Conservation (phyloP, 768 basidiomycete species). For the Mycena indigotica region DNA sequence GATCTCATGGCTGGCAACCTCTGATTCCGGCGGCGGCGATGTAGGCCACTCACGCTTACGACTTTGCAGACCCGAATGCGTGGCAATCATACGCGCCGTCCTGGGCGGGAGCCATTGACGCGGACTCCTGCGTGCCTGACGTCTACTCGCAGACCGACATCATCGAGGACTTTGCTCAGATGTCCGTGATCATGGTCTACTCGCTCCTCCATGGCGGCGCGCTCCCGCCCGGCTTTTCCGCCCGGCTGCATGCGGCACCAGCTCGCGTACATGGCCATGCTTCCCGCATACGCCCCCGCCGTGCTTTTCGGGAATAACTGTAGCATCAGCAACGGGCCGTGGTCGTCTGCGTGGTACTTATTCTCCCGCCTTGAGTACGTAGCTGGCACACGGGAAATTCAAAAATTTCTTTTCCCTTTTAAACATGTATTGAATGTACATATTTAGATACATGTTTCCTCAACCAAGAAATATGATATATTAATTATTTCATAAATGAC, state of each 20-base stretch:
- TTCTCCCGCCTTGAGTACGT: too few relatives aligned
- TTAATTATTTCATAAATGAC: too few relatives aligned
- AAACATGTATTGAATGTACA: too few relatives aligned
- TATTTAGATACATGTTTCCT: too few relatives aligned
- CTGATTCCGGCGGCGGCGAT: too few relatives aligned
- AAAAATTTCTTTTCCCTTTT: too few relatives aligned
- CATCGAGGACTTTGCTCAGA: slow-evolving; percentile 33
- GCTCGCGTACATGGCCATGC: slow-evolving; percentile 25
- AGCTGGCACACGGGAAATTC: too few relatives aligned
- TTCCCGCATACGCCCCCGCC: slow-evolving; percentile 27
- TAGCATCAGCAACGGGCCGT: slow-evolving; percentile 10
- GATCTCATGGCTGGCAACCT: too few relatives aligned
- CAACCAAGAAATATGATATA: too few relatives aligned
- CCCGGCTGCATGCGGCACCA: slow-evolving; percentile 35
- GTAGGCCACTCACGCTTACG: slow-evolving; percentile 35
- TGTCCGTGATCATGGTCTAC: slow-evolving; percentile 18
- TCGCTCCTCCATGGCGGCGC: slow-evolving; percentile 23
- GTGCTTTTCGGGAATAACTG: slow-evolving; percentile 34
- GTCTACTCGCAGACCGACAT: slow-evolving; percentile 28
- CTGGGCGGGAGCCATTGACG: slow-evolving; percentile 26
- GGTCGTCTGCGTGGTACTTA: too few relatives aligned
- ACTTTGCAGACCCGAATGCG: slow-evolving; percentile 26
- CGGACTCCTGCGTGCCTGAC: slow-evolving; percentile 35
- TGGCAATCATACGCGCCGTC: slow-evolving; percentile 23
- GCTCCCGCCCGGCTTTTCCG: slow-evolving; percentile 28